Evolutionary conservation across 2,329 filamentous ascomycete species (phyloP).

Genomic region (Neocucurbitaria cava): DNA sequence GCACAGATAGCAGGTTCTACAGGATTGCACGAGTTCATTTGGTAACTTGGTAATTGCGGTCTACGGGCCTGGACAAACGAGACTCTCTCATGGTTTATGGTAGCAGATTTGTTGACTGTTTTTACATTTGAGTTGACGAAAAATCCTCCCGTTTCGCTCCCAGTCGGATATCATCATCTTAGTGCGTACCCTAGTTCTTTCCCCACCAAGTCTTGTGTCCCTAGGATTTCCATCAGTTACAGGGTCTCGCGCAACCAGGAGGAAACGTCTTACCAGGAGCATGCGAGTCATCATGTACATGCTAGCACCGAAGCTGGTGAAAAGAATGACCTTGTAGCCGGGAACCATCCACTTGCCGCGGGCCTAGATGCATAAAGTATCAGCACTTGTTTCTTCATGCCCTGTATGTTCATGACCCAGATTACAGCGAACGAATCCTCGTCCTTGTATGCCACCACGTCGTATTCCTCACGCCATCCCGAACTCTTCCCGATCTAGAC

Average conservation of each 20-base stretch:
- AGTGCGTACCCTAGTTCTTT: slow-evolving; percentile 40
- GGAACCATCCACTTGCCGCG: slow-evolving; percentile 70
- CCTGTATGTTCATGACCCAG: background rate
- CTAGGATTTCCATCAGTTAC: slow-evolving; percentile 21
- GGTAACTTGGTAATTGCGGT: background rate
- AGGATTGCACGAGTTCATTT: background rate
- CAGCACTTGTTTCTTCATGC: slow-evolving; percentile 7
- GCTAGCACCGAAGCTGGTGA: slow-evolving; percentile 67
- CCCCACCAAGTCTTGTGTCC: slow-evolving; percentile 80
- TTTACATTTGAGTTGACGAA: slow-evolving; percentile 39
- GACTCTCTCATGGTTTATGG: background rate
- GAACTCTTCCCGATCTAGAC: slow-evolving; percentile 12
- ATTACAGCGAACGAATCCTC: background rate
- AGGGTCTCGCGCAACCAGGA: background rate
- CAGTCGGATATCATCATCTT: slow-evolving; percentile 11
- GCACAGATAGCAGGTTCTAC: background rate
- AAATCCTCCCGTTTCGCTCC: slow-evolving; percentile 15
- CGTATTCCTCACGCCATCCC: slow-evolving; percentile 2
- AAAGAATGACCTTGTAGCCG: slow-evolving; percentile 72
- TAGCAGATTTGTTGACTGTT: slow-evolving; percentile 38
- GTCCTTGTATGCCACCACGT: background rate
- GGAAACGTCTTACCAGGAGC: slow-evolving; percentile 58
- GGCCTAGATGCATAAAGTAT: slow-evolving; percentile 59
- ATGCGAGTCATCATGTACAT: slow-evolving; percentile 79
- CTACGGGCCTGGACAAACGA: background rate